Conservation (phyloP, 202 grass and related monocot genomes). For the Eragrostis tef region DNA sequence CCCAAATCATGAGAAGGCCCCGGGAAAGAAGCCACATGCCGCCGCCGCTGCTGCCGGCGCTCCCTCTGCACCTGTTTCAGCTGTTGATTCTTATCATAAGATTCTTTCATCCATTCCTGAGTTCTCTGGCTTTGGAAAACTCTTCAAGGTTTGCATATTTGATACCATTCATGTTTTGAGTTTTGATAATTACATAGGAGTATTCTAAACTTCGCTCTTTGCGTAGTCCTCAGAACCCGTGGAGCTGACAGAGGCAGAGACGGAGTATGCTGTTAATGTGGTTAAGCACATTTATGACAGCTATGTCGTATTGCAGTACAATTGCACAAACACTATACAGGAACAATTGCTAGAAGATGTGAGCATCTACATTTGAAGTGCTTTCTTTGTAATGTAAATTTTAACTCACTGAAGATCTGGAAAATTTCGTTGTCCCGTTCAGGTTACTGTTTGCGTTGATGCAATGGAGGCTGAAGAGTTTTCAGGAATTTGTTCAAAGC, state of each 20-base stretch:
- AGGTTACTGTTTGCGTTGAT: slow-evolving; percentile 77
- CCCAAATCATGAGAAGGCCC: slow-evolving; percentile 56
- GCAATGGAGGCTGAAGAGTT: slow-evolving; percentile 68
- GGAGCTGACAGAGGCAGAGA: slow-evolving; percentile 79
- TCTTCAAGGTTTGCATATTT: slow-evolving; percentile 65
- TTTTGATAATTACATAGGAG: slow-evolving; percentile 17
- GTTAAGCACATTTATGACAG: slow-evolving; percentile 76
- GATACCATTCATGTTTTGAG: slow-evolving; percentile 28
- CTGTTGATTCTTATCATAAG: slow-evolving; percentile 73
- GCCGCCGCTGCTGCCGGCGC: slow-evolving; percentile 11
- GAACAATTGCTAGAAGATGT: slow-evolving; percentile 74
- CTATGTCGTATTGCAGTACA: slow-evolving; percentile 79
- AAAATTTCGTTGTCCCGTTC: slow-evolving; percentile 42
- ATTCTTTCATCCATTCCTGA: slow-evolving; percentile 74
- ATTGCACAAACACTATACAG: slow-evolving; percentile 77
- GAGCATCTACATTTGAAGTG: slow-evolving; percentile 32
- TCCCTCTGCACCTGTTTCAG: slow-evolving; percentile 55
- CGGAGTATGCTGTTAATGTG: slow-evolving; percentile 76
- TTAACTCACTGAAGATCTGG: slow-evolving; percentile 17
- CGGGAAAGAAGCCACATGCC: slow-evolving; percentile 62
- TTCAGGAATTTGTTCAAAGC: slow-evolving; percentile 62
- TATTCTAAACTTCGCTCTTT: slow-evolving; percentile 47
- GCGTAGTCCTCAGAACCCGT: slow-evolving; percentile 67
- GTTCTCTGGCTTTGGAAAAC: slow-evolving; percentile 65
- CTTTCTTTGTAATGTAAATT: slow-evolving; percentile 34